These are phyloP conservation scores for Cladophialophora immunda DNA, from an alignment of 2,329 filamentous ascomycete species.

Conservation along the genomic window DNA sequence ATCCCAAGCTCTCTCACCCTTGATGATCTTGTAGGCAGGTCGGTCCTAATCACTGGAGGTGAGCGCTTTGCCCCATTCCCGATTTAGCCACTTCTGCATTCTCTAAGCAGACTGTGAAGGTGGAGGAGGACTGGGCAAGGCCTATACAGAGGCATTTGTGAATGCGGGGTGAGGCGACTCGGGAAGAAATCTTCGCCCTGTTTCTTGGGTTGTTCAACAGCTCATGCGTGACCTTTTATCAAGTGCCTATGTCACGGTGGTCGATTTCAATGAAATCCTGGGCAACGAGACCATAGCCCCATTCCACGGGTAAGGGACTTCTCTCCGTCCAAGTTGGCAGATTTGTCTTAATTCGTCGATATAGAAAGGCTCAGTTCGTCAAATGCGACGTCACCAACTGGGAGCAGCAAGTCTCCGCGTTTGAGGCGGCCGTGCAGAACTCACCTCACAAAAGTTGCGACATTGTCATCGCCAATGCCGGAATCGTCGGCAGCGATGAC, in stretches of 20 bases:
- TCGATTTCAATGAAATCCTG: conserved; percentile 1
- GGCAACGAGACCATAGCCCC: neutral
- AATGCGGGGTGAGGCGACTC: too few relatives aligned
- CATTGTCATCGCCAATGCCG: conserved; percentile 59
- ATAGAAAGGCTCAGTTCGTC: conserved; percentile 43
- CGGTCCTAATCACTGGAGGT: neutral
- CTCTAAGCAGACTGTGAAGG: too few relatives aligned
- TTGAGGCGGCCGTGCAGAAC: conserved; percentile 49
- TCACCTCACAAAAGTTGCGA: conserved; percentile 54
- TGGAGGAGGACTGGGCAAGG: too few relatives aligned
- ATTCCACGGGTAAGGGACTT: neutral
- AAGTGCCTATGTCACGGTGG: conserved; percentile 11
- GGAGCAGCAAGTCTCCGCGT: conserved; percentile 53
- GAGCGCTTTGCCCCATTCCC: too few relatives aligned
- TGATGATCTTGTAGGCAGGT: too few relatives aligned
- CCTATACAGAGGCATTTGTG: too few relatives aligned
- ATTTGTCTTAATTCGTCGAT: too few relatives aligned
- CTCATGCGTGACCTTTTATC: too few relatives aligned
- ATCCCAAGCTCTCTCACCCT: too few relatives aligned
- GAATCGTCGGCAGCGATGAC: conserved; percentile 51
- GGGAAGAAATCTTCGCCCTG: too few relatives aligned
- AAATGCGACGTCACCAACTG: conserved; percentile 56
- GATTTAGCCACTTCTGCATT: neutral
- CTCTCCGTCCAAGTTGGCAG: too few relatives aligned
- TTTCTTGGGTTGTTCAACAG: too few relatives aligned